Conservation (phyloP, 345 rosid species). For the Moringa oleifera region DNA sequence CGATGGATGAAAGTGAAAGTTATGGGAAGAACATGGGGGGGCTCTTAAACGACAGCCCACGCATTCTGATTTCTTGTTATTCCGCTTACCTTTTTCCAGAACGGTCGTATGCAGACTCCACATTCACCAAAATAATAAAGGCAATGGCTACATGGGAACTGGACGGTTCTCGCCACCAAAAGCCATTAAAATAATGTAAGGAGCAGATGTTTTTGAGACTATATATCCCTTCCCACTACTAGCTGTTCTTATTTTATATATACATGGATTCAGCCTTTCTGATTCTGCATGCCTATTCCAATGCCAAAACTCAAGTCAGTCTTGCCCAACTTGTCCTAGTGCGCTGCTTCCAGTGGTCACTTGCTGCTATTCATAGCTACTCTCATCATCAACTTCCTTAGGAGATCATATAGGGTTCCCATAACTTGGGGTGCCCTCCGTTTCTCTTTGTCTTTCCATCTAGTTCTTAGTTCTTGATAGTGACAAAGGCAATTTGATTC, state of each 20-base stretch:
- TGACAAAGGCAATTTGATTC: constrained; percentile 12
- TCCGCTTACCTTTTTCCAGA: constrained; percentile 32
- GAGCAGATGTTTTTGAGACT: constrained; percentile 12
- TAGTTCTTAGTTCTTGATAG: no score
- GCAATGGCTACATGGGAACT: constrained; percentile 21
- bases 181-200: constrained; percentile 16
- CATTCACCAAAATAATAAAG: constrained; percentile 25
- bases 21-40: constrained; percentile 50
- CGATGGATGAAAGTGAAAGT: constrained; percentile 34
- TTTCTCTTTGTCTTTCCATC: no score
- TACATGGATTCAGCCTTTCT: constrained; percentile 20
- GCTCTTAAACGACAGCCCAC: constrained; percentile 20
- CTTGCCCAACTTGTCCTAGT: constrained; percentile 26
- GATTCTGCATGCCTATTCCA: constrained; percentile 28
- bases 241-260: constrained; percentile 13
- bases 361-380: neutral
- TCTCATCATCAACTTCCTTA: no score
- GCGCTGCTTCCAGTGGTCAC: constrained; percentile 4
- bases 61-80: constrained; percentile 21
- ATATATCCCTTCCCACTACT: constrained; percentile 19
- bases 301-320: constrained; percentile 17
- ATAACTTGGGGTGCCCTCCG: constrained; percentile 11
- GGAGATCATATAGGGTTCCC: constrained; percentile 21
- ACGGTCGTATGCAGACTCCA: constrained; percentile 38
- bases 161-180: constrained; percentile 36